Evolutionary conservation across 2,329 filamentous ascomycete species (phyloP), one percentile per base, ranked within the genome.

Genomic region (Neonectria magnoliae): DNA sequence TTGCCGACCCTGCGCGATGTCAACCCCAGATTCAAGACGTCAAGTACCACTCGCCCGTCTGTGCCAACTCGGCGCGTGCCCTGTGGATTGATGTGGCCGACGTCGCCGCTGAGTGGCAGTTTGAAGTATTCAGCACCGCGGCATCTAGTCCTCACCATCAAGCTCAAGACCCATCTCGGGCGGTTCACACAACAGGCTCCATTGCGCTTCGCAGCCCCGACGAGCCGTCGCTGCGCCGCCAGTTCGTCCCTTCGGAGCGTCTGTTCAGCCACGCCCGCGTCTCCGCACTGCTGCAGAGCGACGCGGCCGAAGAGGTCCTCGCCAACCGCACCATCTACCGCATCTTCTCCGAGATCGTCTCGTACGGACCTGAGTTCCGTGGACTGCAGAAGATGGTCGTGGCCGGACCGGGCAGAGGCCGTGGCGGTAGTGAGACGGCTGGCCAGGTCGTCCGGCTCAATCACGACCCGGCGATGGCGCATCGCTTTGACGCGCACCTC

Each of bases 261-360:
- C 38, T 41, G 13, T 41, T 41, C 38, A 41, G 38, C 38, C 38
- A 41, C 38, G 38, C 38, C 38, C 38, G 14, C 38, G 38, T 41
- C 38, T 41, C 38, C 9, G 38, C 38, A 41, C 38, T 41, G 14
- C 38, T 41, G 38, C 38, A 41, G 38, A n/a, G 38, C 38, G 38
- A 41, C 38, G 38, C 38, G 7, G 38, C 38, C 38, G 38, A 41
- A 41, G 38, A 41, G 38, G n/a, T 41, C 38, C 38, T 41, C 38
- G 38, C 14, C 38, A 41, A 48, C 38, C 54, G 45, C 7, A 62
- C 44, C 29, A 45, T 62, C 3, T 62, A 62, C 22, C 47, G 53
- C 13, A 44, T 41, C 9, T 57, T 62, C 14, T 14, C 36, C 14
- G 60, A 53, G 3, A 31, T 62, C 14, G 53, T 62, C 4, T 36